Conservation (phyloP, 352 stramenopile genomes). For the Hyphochytrium catenoides region DNA sequence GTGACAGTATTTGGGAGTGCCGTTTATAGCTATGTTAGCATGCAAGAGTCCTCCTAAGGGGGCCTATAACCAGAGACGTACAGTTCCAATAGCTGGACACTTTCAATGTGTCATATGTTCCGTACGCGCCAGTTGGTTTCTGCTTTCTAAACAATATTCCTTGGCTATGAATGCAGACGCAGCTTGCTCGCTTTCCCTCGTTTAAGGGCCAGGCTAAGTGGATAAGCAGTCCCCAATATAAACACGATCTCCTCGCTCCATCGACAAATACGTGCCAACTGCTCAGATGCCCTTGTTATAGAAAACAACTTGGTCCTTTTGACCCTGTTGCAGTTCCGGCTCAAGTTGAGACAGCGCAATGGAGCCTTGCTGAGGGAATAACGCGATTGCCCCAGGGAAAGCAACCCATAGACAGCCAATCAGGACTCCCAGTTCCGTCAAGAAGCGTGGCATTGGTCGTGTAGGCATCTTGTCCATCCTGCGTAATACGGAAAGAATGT, state of each 20-base stretch:
- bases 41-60: too few species aligned
- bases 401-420: conserved; percentile 48
- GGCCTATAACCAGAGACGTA: too few species aligned
- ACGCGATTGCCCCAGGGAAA: conserved; percentile 37
- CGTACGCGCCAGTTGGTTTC: too few species aligned
- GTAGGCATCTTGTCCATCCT: conserved; percentile 40
- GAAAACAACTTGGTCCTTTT: conserved; percentile 28
- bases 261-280: too few species aligned
- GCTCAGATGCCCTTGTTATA: conserved; percentile 57
- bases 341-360: conserved; percentile 35
- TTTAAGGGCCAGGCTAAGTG: too few species aligned
- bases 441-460: conserved; percentile 32
- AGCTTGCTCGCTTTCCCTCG: too few species aligned
- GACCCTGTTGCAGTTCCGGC: conserved; percentile 23
- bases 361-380: conserved; percentile 45
- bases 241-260: too few species aligned
- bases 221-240: too few species aligned
- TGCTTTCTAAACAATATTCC: too few species aligned
- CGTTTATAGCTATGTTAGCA: conserved; percentile 48
- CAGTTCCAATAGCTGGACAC: too few species aligned
- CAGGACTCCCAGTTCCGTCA: conserved; percentile 40
- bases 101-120: too few species aligned
- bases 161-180: too few species aligned
- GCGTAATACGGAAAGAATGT: conserved; percentile 45
- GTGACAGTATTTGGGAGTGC: conserved; percentile 31